phyloP scores from a whole-genome alignment of 2,329 filamentous ascomycete genomes.

The Amesomyces nigricolor region DNA sequence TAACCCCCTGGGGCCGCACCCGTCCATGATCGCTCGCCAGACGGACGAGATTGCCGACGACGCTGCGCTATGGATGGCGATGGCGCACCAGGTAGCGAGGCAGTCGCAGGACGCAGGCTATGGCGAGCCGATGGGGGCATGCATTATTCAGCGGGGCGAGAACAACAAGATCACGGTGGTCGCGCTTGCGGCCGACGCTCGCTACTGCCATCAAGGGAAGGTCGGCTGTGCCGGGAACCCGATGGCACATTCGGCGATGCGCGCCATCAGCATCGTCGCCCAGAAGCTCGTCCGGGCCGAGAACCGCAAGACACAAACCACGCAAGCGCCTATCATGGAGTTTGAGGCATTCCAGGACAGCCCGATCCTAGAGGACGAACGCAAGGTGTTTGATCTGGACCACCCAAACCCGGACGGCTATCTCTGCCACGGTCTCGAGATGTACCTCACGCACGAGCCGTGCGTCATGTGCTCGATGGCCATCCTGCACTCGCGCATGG shows the following conservation, averaged over 20 bases:
- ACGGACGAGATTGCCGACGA: constrained; percentile 62
- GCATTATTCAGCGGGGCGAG: constrained; percentile 61
- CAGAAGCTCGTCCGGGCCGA: constrained; percentile 57
- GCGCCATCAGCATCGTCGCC: constrained; percentile 78
- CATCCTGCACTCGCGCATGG: constrained; percentile 87
- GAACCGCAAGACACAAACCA: constrained; percentile 32
- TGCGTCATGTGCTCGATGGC: constrained; percentile 98
- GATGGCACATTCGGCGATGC: constrained; percentile 71
- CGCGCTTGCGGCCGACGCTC: constrained; percentile 70
- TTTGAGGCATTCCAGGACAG: constrained; percentile 63
- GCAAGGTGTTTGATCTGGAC: constrained; percentile 55
- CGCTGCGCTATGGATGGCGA: constrained; percentile 59
- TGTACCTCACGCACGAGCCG: constrained; percentile 93
- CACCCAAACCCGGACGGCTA: constrained; percentile 74
- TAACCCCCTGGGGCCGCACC: constrained; percentile 80
- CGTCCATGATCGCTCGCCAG: constrained; percentile 64
- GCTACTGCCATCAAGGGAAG: constrained; percentile 54
- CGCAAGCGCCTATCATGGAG: constrained; percentile 38
- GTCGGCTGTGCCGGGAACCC: constrained; percentile 57
- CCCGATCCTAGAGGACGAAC: constrained; percentile 64
- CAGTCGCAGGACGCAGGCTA: constrained; percentile 52
- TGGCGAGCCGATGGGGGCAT: constrained; percentile 67
- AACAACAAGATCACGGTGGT: constrained; percentile 53
- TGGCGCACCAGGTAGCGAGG: constrained; percentile 59
- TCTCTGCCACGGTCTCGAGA: constrained; percentile 85